Evolutionary conservation across 2,329 filamentous ascomycete species (phyloP).

Genomic region (Talaromyces atroroseus): DNA sequence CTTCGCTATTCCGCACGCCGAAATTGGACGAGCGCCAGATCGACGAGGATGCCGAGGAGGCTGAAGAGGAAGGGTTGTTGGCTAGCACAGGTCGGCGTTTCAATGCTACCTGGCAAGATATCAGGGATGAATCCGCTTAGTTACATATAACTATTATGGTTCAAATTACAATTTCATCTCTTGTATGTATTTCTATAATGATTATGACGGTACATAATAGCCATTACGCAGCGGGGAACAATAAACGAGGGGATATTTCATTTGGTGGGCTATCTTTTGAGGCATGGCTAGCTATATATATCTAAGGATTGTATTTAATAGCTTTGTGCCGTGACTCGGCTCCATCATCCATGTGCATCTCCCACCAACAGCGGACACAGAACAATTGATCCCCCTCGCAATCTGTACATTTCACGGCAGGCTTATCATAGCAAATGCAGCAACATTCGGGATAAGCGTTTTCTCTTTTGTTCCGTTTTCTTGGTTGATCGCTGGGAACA

Average conservation of each 20-base stretch:
- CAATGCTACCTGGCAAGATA: slow-evolving; percentile 82
- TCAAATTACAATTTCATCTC: neutral
- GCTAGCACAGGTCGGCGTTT: slow-evolving; percentile 77
- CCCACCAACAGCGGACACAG: slow-evolving; percentile 72
- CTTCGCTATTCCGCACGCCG: slow-evolving; percentile 74
- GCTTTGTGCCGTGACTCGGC: slow-evolving; percentile 67
- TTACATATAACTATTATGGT: neutral
- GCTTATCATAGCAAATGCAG: slow-evolving; percentile 75
- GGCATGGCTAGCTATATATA: neutral
- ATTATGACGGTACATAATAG: neutral
- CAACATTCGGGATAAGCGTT: slow-evolving; percentile 55
- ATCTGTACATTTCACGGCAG: slow-evolving; percentile 64
- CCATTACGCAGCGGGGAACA: neutral
- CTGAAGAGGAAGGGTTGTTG: slow-evolving; percentile 88
- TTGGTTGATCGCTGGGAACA: slow-evolving; percentile 9
- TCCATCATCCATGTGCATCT: slow-evolving; percentile 69
- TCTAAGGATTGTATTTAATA: slow-evolving; percentile 48
- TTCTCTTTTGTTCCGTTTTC: neutral
- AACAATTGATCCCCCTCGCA: slow-evolving; percentile 65
- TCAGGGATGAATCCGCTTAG: slow-evolving; percentile 32
- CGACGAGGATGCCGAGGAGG: slow-evolving; percentile 83
- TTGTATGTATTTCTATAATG: neutral
- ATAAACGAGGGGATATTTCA: neutral
- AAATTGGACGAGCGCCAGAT: slow-evolving; percentile 68
- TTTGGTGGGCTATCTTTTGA: neutral